Percentiles rank a stretch among this genome's conserved stretches.
phyloP scores from a whole-genome alignment of 2,329 filamentous ascomycete genomes.

The Hypomyces perniciosus region DNA sequence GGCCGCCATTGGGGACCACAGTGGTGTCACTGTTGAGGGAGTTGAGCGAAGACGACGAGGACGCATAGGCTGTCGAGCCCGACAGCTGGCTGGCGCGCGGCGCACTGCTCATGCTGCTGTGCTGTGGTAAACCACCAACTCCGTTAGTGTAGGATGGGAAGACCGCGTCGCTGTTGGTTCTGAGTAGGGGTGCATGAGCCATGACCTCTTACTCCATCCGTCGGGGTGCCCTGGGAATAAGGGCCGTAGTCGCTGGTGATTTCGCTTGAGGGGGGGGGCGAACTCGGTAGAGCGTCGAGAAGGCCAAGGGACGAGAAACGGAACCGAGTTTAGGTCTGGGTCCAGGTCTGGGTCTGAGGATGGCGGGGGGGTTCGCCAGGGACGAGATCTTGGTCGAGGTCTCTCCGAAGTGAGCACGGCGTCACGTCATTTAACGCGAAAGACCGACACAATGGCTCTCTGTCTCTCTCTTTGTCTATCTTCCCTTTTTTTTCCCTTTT shows the following conservation, averaged over 20 bases:
- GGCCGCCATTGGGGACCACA: conserved; percentile 46
- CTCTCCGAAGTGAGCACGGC: conserved; percentile 9
- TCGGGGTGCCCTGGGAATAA: conserved; percentile 14
- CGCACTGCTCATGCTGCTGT: conserved; percentile 44
- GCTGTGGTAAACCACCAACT: conserved; percentile 38
- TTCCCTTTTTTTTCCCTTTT: background rate
- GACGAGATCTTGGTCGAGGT: conserved; percentile 7
- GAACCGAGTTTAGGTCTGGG: background rate
- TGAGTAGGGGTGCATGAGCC: conserved; percentile 54
- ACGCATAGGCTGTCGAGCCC: conserved; percentile 51
- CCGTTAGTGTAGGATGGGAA: conserved; percentile 44
- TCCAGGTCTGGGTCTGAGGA: conserved; percentile 5
- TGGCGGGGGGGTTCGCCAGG: conserved; percentile 10
- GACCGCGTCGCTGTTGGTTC: conserved; percentile 53
- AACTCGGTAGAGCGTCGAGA: conserved; percentile 5
- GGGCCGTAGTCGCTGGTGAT: conserved; percentile 3
- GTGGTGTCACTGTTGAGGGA: conserved; percentile 43
- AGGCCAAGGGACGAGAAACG: conserved; percentile 1
- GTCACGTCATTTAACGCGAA: conserved; percentile 9
- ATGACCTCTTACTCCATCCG: conserved; percentile 45
- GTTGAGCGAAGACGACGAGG: conserved; percentile 46
- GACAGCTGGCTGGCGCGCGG: conserved; percentile 57
- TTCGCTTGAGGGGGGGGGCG: conserved; percentile 2
- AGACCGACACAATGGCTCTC: background rate
- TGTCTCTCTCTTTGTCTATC: background rate